A percentile compares a stretch with the other conserved stretches of the same genome.
Conservation (phyloP, 768 basidiomycete species). For the Pleurotus ostreatus region DNA sequence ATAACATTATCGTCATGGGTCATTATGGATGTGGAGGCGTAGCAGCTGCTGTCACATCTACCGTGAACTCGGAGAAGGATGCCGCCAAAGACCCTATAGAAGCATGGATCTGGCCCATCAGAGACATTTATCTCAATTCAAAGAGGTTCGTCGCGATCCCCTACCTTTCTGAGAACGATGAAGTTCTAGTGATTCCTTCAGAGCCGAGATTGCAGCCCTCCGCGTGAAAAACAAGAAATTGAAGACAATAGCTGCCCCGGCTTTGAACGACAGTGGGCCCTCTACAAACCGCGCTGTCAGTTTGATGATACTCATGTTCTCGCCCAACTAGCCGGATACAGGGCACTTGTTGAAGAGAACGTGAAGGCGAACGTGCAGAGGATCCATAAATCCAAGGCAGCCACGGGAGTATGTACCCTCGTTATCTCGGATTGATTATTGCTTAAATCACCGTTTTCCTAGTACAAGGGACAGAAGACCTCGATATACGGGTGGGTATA, state of each 20-base stretch:
- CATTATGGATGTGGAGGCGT: conserved; percentile 15
- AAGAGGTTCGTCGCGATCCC: conserved; percentile 9
- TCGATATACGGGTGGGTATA: neutral
- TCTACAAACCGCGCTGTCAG: neutral
- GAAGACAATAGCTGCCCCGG: conserved; percentile 12
- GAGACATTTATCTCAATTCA: conserved; percentile 17
- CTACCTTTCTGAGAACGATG: conserved; percentile 3
- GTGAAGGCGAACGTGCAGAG: conserved; percentile 38
- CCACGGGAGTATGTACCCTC: neutral
- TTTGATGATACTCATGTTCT: neutral
- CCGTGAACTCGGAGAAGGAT: conserved; percentile 5
- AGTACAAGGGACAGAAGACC: neutral
- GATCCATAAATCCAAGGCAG: neutral
- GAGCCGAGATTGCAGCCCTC: conserved; percentile 16
- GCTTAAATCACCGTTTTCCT: no score
- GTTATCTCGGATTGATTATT: neutral
- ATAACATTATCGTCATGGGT: conserved; percentile 21
- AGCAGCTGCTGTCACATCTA: conserved; percentile 14
- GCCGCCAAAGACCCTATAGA: conserved; percentile 14
- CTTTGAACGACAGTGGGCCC: conserved; percentile 16
- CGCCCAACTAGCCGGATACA: conserved; percentile 26
- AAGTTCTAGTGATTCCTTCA: neutral
- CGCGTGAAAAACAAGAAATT: conserved; percentile 13
- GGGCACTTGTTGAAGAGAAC: conserved; percentile 46
- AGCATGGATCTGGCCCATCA: conserved; percentile 20